phyloP scores from a whole-genome alignment of 805 yeast genomes.

The Schwanniomyces polymorphus region DNA sequence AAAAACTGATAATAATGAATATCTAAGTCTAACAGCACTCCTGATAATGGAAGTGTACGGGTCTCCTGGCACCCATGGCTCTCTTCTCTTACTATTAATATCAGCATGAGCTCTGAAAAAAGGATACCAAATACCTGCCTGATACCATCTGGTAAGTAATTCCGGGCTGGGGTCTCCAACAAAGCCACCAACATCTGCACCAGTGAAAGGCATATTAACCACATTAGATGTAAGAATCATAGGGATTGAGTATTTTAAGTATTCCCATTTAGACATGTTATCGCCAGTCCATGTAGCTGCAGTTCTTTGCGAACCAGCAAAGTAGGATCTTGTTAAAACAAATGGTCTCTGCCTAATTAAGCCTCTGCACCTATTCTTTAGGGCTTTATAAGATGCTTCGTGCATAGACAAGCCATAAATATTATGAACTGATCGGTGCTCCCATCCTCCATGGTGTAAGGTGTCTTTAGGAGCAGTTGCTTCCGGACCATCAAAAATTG shows the following conservation, averaged over 20 bases:
- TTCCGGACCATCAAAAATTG: slow-evolving; percentile 93
- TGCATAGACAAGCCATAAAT: slow-evolving; percentile 77
- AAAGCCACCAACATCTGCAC: slow-evolving; percentile 97
- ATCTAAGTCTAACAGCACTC: slow-evolving; percentile 72
- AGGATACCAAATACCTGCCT: slow-evolving; percentile 94
- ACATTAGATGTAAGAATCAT: slow-evolving; percentile 84
- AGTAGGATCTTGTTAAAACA: slow-evolving; percentile 81
- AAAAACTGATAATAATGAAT: slow-evolving; percentile 70
- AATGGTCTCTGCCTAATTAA: slow-evolving; percentile 71
- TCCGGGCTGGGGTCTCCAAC: slow-evolving; percentile 87
- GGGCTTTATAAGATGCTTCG: slow-evolving; percentile 72
- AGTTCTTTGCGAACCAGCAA: slow-evolving; percentile 86
- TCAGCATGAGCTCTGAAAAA: slow-evolving; percentile 97
- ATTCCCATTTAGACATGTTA: slow-evolving; percentile 91
- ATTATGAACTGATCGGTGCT: slow-evolving; percentile 91
- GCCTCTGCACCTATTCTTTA: slow-evolving; percentile 49
- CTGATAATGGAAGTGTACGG: slow-evolving; percentile 67
- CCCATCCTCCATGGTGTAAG: slow-evolving; percentile 77
- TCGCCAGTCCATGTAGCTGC: slow-evolving; percentile 99
- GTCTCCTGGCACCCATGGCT: slow-evolving; percentile 85
- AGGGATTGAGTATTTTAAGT: slow-evolving; percentile 75
- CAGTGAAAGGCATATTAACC: slow-evolving; percentile 88
- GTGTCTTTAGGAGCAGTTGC: slow-evolving; percentile 83
- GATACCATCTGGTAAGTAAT: slow-evolving; percentile 89
- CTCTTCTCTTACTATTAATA: slow-evolving; percentile 87